Evolutionary conservation across 495 filamentous ascomycete genomes (phyloP).

Genomic region (Aspergillus hancockii): DNA sequence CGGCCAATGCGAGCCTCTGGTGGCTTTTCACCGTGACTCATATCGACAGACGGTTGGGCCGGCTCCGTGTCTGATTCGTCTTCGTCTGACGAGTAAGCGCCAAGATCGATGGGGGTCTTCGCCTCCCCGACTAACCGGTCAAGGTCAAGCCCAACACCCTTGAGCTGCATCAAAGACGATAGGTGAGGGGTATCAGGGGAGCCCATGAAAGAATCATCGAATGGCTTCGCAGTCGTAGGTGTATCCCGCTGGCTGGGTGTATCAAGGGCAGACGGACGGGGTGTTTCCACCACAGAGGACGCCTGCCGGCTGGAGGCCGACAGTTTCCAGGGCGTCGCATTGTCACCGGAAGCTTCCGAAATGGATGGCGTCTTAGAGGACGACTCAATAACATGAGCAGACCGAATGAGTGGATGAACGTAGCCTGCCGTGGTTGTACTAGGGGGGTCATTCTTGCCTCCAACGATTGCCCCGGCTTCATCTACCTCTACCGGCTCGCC

Average conservation of each 20-base stretch:
- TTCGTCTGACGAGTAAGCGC: slow-evolving; percentile 29
- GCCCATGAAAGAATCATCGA: slow-evolving; percentile 36
- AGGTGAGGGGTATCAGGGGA: slow-evolving; percentile 76
- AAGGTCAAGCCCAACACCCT: slow-evolving; percentile 65
- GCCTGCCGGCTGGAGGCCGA: slow-evolving; percentile 17
- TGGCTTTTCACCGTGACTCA: slow-evolving; percentile 18
- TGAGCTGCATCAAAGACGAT: slow-evolving; percentile 66
- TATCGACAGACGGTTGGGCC: slow-evolving; percentile 10
- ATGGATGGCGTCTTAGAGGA: slow-evolving; percentile 47
- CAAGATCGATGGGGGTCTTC: slow-evolving; percentile 30
- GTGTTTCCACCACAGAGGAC: slow-evolving; percentile 32
- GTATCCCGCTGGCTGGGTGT: slow-evolving; percentile 6
- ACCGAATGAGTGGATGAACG: slow-evolving; percentile 70
- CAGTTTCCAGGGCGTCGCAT: slow-evolving; percentile 27
- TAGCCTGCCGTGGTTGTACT: slow-evolving; percentile 47
- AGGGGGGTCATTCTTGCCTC: slow-evolving; percentile 46
- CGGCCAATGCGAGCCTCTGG: slow-evolving; percentile 29
- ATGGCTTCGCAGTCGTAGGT: slow-evolving; percentile 19
- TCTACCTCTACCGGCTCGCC: slow-evolving; percentile 78
- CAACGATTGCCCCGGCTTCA: slow-evolving; percentile 56
- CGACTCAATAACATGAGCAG: slow-evolving; percentile 57
- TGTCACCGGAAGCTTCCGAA: slow-evolving; percentile 39
- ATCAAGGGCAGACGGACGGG: slow-evolving; percentile 23
- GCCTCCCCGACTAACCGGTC: slow-evolving; percentile 46
- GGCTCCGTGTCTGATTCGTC: slow-evolving; percentile 31